These are phyloP conservation scores for Microdochium nivale DNA, from an alignment of 2,329 filamentous ascomycete genomes.

Conservation along the genomic window DNA sequence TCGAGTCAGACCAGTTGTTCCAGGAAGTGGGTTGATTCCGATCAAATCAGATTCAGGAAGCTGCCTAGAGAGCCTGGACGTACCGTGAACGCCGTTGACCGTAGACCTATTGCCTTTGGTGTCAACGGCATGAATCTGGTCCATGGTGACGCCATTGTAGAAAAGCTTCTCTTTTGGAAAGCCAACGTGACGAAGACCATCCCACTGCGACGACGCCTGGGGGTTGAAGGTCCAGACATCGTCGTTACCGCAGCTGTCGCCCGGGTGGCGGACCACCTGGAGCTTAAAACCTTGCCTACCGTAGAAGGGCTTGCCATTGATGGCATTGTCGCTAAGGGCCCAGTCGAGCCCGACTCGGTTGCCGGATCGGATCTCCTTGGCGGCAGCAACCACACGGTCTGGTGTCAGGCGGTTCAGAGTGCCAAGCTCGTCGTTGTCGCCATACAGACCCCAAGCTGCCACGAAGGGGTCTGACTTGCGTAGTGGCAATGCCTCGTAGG, in stretches of 20 bases:
- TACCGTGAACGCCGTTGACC: conserved; percentile 29
- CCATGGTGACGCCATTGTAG: conserved; percentile 27
- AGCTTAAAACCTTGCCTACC: conserved; percentile 45
- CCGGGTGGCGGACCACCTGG: conserved; percentile 38
- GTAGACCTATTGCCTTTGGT: conserved; percentile 19
- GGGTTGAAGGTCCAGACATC: conserved; percentile 52
- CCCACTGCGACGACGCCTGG: conserved; percentile 50
- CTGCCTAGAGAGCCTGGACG: background rate
- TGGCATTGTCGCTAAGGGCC: conserved; percentile 42
- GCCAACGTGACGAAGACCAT: conserved; percentile 42
- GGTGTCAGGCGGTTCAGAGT: conserved; percentile 53
- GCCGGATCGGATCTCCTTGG: conserved; percentile 46
- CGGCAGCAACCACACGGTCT: conserved; percentile 39
- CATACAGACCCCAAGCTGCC: conserved; percentile 42
- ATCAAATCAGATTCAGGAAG: background rate
- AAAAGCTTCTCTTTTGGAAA: conserved; percentile 34
- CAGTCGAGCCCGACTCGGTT: conserved; percentile 50
- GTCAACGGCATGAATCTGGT: conserved; percentile 25
- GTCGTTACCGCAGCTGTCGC: conserved; percentile 40
- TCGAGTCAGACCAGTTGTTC: background rate
- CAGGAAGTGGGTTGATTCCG: too few relatives aligned
- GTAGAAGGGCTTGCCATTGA: conserved; percentile 41
- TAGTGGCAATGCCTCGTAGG: conserved; percentile 38
- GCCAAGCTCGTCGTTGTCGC: conserved; percentile 47
- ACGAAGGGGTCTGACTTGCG: conserved; percentile 33